These are phyloP conservation scores for Zygosaccharomyces kombuchaensis DNA, from an alignment of 805 yeast species.

Conservation along the genomic window DNA sequence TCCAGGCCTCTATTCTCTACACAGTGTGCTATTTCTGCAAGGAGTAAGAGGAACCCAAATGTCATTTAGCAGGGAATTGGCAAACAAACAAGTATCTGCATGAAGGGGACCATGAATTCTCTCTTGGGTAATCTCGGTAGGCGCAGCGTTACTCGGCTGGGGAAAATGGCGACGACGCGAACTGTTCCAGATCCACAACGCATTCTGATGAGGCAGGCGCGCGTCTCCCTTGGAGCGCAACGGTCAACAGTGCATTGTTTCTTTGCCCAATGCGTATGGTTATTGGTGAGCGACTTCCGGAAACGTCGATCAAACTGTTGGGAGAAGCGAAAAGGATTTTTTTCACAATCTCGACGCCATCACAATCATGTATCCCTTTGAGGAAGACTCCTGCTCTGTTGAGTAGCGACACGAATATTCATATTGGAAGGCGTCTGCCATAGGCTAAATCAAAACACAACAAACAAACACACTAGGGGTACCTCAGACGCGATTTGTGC, in stretches of 20 bases:
- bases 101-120: background rate
- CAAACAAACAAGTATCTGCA: background rate
- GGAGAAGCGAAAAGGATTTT: background rate
- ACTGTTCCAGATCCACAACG: background rate
- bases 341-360: conserved; percentile 5
- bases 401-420: conserved; percentile 8
- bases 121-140: background rate
- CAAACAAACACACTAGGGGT: conserved; percentile 5
- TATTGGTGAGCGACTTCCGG: background rate
- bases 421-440: background rate
- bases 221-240: conserved; percentile 1
- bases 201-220: background rate
- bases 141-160: background rate
- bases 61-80: background rate
- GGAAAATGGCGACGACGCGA: conserved; percentile 6
- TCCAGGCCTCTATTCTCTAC: background rate
- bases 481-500: conserved; percentile 13
- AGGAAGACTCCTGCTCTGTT: conserved; percentile 2
- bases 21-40: background rate
- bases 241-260: background rate
- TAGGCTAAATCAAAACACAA: background rate
- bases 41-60: background rate
- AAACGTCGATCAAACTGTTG: conserved; percentile 2
- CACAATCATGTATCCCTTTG: conserved; percentile 4
- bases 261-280: background rate